A percentile compares a stretch with the other conserved stretches of the same genome.
Evolutionary conservation across 1,284 basidiomycete genomes (phyloP).

Genomic region (Volvariella surrecta): DNA sequence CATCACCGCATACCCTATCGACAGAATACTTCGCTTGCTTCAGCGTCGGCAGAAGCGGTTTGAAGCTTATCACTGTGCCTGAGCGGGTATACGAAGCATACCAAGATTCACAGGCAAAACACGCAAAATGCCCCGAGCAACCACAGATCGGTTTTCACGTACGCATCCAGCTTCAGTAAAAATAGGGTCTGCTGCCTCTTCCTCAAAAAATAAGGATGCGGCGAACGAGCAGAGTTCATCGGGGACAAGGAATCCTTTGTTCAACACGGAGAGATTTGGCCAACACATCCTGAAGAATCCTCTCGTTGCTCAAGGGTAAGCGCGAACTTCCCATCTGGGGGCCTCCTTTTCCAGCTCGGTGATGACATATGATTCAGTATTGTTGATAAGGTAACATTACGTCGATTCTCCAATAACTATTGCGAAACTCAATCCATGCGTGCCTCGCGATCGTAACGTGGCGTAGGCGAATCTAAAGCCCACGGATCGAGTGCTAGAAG

Average conservation of each 20-base stretch:
- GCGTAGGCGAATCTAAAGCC: slow-evolving; percentile 83
- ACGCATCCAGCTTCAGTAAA: slow-evolving; percentile 72
- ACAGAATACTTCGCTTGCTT: too few relatives aligned
- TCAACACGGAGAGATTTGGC: slow-evolving; percentile 91
- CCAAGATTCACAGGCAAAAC: too few relatives aligned
- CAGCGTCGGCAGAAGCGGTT: too few relatives aligned
- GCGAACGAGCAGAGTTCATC: slow-evolving; percentile 31
- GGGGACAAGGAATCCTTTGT: slow-evolving; percentile 70
- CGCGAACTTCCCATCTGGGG: not conserved
- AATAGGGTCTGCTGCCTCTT: slow-evolving; percentile 37
- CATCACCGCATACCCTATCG: too few relatives aligned
- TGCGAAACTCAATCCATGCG: too few relatives aligned
- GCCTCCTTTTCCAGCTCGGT: not conserved
- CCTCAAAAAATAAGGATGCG: slow-evolving; percentile 58
- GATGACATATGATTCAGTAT: not conserved
- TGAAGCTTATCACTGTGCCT: too few relatives aligned
- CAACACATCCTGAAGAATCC: slow-evolving; percentile 98
- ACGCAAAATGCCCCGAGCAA: slow-evolving; percentile 93
- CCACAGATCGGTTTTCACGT: slow-evolving; percentile 72
- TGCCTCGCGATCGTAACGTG: not conserved
- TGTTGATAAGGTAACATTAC: slow-evolving; percentile 38
- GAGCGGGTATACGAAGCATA: too few relatives aligned
- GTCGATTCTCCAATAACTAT: too few relatives aligned
- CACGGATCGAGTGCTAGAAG: slow-evolving; percentile 94
- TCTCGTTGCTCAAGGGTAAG: slow-evolving; percentile 80